Conservation (phyloP, 2,329 filamentous ascomycete genomes). For the Cadophora gregata region DNA sequence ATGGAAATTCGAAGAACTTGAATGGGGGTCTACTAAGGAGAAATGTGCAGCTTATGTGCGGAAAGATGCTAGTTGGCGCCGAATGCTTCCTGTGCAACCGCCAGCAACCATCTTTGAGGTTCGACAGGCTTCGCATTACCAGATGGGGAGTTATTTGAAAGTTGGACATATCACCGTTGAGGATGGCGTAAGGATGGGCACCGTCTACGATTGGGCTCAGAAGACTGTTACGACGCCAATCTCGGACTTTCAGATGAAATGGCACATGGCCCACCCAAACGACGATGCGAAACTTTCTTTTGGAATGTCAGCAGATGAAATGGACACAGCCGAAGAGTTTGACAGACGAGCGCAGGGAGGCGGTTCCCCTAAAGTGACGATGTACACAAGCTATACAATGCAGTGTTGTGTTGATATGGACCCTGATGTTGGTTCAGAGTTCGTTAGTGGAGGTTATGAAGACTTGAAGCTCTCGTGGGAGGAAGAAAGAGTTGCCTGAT, state of each 20-base stretch:
- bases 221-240: conserved; percentile 17
- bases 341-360: background rate
- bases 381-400: conserved; percentile 17
- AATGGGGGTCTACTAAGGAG: conserved; percentile 12
- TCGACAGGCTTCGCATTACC: background rate
- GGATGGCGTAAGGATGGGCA: conserved; percentile 24
- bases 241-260: conserved; percentile 22
- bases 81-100: conserved; percentile 30
- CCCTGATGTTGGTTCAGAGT: conserved; percentile 7
- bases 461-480: conserved; percentile 1
- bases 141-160: background rate
- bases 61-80: conserved; percentile 29
- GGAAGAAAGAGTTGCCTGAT: background rate
- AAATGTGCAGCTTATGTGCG: conserved; percentile 17
- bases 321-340: background rate
- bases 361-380: conserved; percentile 6
- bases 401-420: conserved; percentile 15
- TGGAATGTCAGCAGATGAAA: background rate
- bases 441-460: conserved; percentile 17
- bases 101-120: conserved; percentile 16
- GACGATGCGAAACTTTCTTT: background rate
- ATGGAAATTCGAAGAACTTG: conserved; percentile 13
- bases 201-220: conserved; percentile 24
- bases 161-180: conserved; percentile 8
- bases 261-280: conserved; percentile 11